Evolutionary conservation across 768 basidiomycete species (phyloP).

Genomic region (Steccherinum ochraceum): DNA sequence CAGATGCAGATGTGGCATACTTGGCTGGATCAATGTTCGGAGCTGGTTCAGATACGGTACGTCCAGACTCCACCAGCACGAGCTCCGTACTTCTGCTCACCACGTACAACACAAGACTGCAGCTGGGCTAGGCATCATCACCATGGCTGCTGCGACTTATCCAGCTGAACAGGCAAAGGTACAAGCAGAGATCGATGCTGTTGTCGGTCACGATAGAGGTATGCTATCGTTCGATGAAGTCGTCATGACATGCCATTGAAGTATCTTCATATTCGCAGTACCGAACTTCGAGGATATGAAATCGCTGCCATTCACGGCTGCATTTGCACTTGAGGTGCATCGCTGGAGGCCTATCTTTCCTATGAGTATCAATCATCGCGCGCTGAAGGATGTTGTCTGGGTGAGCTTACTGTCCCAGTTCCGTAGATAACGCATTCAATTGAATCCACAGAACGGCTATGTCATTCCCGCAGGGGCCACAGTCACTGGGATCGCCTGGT

Average conservation of each 20-base stretch:
- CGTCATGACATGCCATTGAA: not conserved
- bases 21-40: constrained; percentile 37
- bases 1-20: constrained; percentile 31
- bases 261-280: constrained; percentile 16
- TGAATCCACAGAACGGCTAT: constrained; percentile 26
- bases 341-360: constrained; percentile 36
- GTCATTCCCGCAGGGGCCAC: constrained; percentile 34
- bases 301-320: constrained; percentile 30
- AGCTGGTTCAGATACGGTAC: constrained; percentile 35
- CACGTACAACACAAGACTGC: constrained; percentile 20
- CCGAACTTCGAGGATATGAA: constrained; percentile 35
- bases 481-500: constrained; percentile 35
- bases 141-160: constrained; percentile 32
- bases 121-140: constrained; percentile 19
- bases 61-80: constrained; percentile 2
- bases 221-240: constrained; percentile 4
- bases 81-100: not conserved
- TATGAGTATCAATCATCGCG: constrained; percentile 47
- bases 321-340: constrained; percentile 35
- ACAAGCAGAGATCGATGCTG: constrained; percentile 30
- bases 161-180: constrained; percentile 28
- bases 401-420: constrained; percentile 22
- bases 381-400: constrained; percentile 60
- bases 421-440: not conserved
- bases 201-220: constrained; percentile 31